Conservation (phyloP, 192 early-diverging fungal species). For the Linnemannia hyalina region DNA sequence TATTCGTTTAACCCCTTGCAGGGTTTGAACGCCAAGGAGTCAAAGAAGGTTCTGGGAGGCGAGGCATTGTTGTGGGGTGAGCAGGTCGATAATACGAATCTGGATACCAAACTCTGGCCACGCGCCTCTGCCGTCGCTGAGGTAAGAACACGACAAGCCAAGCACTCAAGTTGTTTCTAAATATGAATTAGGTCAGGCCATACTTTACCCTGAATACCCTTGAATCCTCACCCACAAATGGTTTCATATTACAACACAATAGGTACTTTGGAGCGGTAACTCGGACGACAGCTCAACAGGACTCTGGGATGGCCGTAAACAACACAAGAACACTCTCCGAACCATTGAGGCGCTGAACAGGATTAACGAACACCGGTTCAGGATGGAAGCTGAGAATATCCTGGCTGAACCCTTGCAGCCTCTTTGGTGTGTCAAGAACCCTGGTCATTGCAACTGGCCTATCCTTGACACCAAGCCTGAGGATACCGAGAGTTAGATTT, state of each 20-base stretch:
- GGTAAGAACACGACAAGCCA: constrained; percentile 16
- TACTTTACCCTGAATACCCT: neutral
- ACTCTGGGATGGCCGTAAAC: constrained; percentile 57
- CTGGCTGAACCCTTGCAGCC: constrained; percentile 80
- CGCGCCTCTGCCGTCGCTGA: constrained; percentile 79
- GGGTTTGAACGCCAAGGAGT: constrained; percentile 64
- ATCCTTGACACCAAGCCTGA: constrained; percentile 35
- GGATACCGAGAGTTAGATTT: constrained; percentile 3
- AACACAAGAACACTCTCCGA: constrained; percentile 62
- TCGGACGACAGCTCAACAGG: constrained; percentile 62
- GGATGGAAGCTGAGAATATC: constrained; percentile 76
- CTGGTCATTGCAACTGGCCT: constrained; percentile 52
- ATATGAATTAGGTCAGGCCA: neutral
- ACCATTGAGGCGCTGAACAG: constrained; percentile 72
- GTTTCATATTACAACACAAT: neutral
- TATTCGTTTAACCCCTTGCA: constrained; percentile 78
- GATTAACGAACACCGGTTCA: constrained; percentile 80
- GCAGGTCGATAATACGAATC: constrained; percentile 73
- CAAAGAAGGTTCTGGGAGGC: constrained; percentile 75
- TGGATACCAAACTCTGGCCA: constrained; percentile 81
- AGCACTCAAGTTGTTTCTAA: neutral
- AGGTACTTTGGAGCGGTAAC: constrained; percentile 73
- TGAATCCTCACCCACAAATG: neutral
- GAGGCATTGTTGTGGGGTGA: constrained; percentile 84
- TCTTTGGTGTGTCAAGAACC: constrained; percentile 78